phyloP scores from a whole-genome alignment of 805 yeast species.

The Yarrowia keelungensis region DNA sequence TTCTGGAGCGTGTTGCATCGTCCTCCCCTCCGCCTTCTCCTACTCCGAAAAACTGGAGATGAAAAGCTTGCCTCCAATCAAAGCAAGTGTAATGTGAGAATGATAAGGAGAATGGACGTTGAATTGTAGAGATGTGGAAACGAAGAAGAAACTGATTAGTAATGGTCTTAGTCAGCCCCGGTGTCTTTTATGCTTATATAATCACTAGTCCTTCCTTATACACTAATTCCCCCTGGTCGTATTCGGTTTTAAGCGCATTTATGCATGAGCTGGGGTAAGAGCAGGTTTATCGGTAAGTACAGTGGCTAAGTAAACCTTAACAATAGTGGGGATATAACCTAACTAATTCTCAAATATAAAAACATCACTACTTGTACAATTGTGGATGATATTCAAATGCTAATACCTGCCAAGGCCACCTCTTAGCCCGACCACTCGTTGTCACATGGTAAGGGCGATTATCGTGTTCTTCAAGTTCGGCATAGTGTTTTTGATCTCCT shows the following conservation, averaged over 20 bases:
- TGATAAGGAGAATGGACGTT: background rate
- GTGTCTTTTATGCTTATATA: background rate
- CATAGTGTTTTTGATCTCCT: conserved; percentile 13
- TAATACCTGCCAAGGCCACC: too few relatives aligned
- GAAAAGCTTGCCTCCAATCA: conserved; percentile 36
- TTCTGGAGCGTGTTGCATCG: too few relatives aligned
- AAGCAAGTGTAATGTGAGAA: background rate
- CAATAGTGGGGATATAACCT: too few relatives aligned
- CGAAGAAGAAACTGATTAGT: too few relatives aligned
- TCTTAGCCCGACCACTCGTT: background rate
- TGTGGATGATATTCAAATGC: background rate
- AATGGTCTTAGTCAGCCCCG: background rate
- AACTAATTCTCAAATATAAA: background rate
- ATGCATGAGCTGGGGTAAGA: conserved; percentile 21
- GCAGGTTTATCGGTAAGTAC: background rate
- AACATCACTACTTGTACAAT: too few relatives aligned
- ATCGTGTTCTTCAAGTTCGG: conserved; percentile 2
- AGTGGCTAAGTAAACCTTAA: background rate
- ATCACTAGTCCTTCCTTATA: background rate
- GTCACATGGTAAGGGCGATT: background rate
- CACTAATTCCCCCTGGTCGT: background rate
- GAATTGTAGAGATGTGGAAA: too few relatives aligned
- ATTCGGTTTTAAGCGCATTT: conserved; percentile 14
- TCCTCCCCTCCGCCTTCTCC: too few relatives aligned
- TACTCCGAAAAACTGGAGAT: conserved; percentile 4